These are phyloP conservation scores for Myxozyma nipponensis DNA, from an alignment of 805 yeast genomes.

Conservation along the genomic window DNA sequence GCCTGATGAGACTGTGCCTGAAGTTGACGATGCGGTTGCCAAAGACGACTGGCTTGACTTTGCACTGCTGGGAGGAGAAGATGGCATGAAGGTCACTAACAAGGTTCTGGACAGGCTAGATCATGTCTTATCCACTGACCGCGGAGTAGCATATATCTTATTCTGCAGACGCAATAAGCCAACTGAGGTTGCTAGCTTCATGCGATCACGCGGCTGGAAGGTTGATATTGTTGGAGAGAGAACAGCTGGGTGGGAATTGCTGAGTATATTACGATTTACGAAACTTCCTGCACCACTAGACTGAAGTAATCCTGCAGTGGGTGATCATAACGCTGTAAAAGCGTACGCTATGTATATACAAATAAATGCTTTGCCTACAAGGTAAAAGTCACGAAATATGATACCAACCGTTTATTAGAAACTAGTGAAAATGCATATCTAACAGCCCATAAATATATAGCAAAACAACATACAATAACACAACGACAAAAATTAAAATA, in stretches of 20 bases:
- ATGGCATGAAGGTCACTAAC: constrained; percentile 86
- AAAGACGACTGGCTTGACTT: constrained; percentile 76
- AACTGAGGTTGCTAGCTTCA: constrained; percentile 47
- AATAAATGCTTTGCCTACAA: too few species aligned
- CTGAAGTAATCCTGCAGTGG: too few species aligned
- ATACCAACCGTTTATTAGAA: not conserved
- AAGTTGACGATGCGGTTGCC: constrained; percentile 46
- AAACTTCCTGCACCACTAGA: not conserved
- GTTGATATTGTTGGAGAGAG: constrained; percentile 55
- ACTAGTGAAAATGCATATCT: not conserved
- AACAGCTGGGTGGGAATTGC: constrained; percentile 94
- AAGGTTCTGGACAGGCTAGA: constrained; percentile 54
- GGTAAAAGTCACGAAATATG: too few species aligned
- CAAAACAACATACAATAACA: not conserved
- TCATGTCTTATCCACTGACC: constrained; percentile 43
- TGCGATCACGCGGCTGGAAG: constrained; percentile 52
- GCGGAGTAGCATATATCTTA: constrained; percentile 80
- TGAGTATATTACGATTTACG: constrained; percentile 65
- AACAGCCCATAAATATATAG: not conserved
- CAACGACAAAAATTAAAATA: too few species aligned
- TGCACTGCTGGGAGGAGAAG: constrained; percentile 83
- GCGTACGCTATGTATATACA: too few species aligned
- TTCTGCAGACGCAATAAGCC: constrained; percentile 93
- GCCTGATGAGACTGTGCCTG: constrained; percentile 75
- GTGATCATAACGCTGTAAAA: not conserved